Conservation (phyloP, 352 stramenopile genomes). For the Phytopythium delawarense region DNA sequence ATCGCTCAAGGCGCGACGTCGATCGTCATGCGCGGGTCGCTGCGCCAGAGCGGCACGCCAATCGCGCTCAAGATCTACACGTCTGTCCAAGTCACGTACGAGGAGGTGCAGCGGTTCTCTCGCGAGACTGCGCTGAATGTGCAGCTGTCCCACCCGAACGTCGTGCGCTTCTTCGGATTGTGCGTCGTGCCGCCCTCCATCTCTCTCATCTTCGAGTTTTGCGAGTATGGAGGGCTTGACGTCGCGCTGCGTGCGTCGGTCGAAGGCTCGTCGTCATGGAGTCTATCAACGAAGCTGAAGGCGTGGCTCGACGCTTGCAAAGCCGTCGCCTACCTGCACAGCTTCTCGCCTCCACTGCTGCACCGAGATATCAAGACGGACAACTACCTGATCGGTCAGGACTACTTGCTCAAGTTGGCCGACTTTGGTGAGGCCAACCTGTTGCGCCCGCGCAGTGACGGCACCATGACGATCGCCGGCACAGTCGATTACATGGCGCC, state of each 20-base stretch:
- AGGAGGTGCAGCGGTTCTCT: conserved; percentile 79
- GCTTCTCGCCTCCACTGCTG: conserved; percentile 71
- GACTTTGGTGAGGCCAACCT: conserved; percentile 87
- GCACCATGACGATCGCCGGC: conserved; percentile 82
- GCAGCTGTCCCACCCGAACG: conserved; percentile 78
- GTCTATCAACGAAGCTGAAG: conserved; percentile 70
- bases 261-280: conserved; percentile 49
- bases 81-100: conserved; percentile 74
- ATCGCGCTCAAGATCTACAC: conserved; percentile 88
- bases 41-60: conserved; percentile 41
- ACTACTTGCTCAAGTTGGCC: conserved; percentile 75
- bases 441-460: conserved; percentile 64
- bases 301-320: conserved; percentile 81
- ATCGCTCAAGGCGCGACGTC: conserved; percentile 77
- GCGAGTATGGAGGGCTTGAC: conserved; percentile 76
- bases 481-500: conserved; percentile 87
- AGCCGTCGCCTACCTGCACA: conserved; percentile 80
- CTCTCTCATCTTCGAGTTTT: conserved; percentile 86
- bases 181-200: conserved; percentile 83
- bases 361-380: conserved; percentile 87
- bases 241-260: conserved; percentile 27
- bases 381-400: conserved; percentile 79
- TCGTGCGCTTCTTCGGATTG: conserved; percentile 77
- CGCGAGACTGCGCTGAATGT: conserved; percentile 79
- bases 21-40: conserved; percentile 73